Base-by-base conservation (phyloP, 257 asterid genomes). In the Solanum corneliomulleri region DNA sequence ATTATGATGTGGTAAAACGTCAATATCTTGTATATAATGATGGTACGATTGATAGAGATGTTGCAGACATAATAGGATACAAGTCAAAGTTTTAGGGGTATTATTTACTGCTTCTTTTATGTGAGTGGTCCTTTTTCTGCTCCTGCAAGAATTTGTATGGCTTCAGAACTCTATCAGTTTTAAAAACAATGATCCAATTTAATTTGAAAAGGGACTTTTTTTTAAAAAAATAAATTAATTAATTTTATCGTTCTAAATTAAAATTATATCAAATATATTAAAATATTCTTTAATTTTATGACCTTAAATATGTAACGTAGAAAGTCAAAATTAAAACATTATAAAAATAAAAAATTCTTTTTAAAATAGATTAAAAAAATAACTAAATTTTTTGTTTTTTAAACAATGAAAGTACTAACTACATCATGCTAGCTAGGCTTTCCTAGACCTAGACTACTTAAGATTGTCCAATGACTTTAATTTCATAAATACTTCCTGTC, bases 1-100 rank as follows among this genome's bases (percentile, higher is more conserved):
- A 47, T 80, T 18, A 80, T 62, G 3, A 18, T 80, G 29, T 80
- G 85, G 85, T 80, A 80, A 80, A 80, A 80, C 85, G 56, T 80
- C 68, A 47, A 29, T 47, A 11, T 80, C 85, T 33, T 37, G 7
- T 37, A 37, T 47, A 29, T 47, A 68, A 74, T 74, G 44, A 74
- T 74, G 44, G 47, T 85, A 58, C 90, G 1, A 23, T 80, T 20
- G 85, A 80, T 89, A 83, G 91, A 91, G 88, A 81, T 11, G 25
- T 84, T 89, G 87, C 88, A 84, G 87, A 52, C 86, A 69, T 25
- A 84, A 70, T 23, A 89, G 89, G 89, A 84, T 72, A 72, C 85
- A 89, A 86, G 92, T 90, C 92, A 89, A 88, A 86, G 62, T 58
- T 74, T 74, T 58, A 83, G 82, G n/a, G 86, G 89, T 87, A 44